phyloP scores from a whole-genome alignment of 2,329 filamentous ascomycete species.

The Colletotrichum aenigma region DNA sequence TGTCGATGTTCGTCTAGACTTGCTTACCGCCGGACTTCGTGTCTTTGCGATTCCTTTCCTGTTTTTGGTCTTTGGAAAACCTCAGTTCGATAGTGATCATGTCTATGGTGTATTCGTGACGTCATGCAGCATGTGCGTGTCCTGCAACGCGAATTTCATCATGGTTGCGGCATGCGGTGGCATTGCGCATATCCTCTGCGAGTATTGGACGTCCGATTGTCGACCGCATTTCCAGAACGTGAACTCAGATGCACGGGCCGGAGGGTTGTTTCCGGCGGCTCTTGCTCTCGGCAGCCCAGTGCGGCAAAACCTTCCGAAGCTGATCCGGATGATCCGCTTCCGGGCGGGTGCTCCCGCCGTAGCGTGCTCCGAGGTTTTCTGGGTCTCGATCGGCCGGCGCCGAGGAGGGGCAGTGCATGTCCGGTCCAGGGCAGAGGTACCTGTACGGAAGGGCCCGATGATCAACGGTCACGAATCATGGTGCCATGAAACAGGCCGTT shows the following conservation, averaged over 20 bases:
- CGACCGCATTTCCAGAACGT: neutral
- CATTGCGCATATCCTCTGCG: neutral
- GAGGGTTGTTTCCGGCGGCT: neutral
- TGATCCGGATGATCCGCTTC: neutral
- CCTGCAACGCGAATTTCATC: neutral
- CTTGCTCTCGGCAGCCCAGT: neutral
- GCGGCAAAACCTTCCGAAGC: neutral
- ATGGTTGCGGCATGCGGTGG: slow-evolving; percentile 3
- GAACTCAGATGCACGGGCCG: neutral
- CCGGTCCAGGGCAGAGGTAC: neutral
- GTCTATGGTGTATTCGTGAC: neutral
- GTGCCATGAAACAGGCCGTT: neutral
- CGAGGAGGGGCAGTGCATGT: neutral
- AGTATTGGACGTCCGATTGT: neutral
- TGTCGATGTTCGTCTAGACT: neutral
- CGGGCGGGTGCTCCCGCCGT: neutral
- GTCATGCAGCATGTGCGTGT: neutral
- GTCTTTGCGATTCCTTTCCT: neutral
- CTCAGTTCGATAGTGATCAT: neutral
- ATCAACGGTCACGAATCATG: neutral
- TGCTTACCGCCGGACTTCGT: neutral
- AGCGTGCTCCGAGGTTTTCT: neutral
- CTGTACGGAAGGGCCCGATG: neutral
- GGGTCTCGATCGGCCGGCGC: neutral
- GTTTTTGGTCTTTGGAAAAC: neutral